phyloP scores from a whole-genome alignment of 2,329 filamentous ascomycete species.

The Microascus cirrosus region DNA sequence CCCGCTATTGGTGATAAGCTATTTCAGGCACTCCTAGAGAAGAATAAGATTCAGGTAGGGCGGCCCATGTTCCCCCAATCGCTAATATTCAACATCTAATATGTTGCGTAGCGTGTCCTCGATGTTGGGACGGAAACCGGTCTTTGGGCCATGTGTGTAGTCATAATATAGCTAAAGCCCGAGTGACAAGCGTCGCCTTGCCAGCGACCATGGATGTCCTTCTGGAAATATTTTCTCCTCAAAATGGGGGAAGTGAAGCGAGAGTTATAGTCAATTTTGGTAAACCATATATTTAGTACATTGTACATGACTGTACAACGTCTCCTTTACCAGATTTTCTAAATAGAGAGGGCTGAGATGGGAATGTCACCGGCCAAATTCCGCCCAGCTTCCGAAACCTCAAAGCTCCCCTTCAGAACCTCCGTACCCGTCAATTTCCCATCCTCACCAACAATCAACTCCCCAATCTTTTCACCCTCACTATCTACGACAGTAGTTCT shows the following conservation, averaged over 20 bases:
- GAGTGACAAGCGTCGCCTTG: neutral
- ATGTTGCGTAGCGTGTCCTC: conserved; percentile 14
- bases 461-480: conserved; percentile 27
- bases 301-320: too few species aligned
- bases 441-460: conserved; percentile 24
- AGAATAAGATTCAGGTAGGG: conserved; percentile 7
- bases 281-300: too few species aligned
- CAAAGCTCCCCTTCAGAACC: conserved; percentile 24
- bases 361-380: conserved; percentile 14
- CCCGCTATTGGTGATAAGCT: conserved; percentile 12
- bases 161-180: neutral
- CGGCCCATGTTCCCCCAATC: neutral
- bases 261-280: too few species aligned
- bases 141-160: conserved; percentile 35
- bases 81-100: neutral
- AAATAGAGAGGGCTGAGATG: conserved; percentile 6
- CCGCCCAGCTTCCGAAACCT: conserved; percentile 12
- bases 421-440: conserved; percentile 26
- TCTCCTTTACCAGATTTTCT: neutral
- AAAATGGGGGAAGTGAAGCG: too few species aligned
- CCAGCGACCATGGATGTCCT: neutral
- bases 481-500: conserved; percentile 28
- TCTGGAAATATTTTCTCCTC: too few species aligned
- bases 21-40: conserved; percentile 12
- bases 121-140: conserved; percentile 46